phyloP scores from a whole-genome alignment of 2,329 filamentous ascomycete genomes.

The Aureobasidium lini region DNA sequence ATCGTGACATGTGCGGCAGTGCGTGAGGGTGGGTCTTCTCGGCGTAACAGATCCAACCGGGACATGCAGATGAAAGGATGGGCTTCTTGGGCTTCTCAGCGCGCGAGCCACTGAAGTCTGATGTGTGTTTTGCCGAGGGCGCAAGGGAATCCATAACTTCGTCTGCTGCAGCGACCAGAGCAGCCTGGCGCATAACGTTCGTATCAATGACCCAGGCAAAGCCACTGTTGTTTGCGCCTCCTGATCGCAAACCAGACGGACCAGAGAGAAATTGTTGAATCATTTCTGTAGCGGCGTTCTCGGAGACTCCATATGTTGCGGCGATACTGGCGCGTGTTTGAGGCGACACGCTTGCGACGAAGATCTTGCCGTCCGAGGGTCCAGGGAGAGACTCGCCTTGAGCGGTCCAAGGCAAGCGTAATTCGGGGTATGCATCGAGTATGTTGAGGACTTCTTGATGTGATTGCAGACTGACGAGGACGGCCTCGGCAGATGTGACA shows the following conservation, averaged over 20 bases:
- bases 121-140: slow-evolving; percentile 27
- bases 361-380: slow-evolving; percentile 57
- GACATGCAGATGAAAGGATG: slow-evolving; percentile 81
- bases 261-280: slow-evolving; percentile 72
- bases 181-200: slow-evolving; percentile 72
- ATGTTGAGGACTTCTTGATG: slow-evolving; percentile 83
- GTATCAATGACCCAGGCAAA: slow-evolving; percentile 92
- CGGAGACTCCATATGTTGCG: slow-evolving; percentile 68
- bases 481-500: slow-evolving; percentile 92
- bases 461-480: slow-evolving; percentile 91
- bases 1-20: slow-evolving; percentile 77
- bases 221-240: slow-evolving; percentile 64
- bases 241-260: slow-evolving; percentile 57
- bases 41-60: slow-evolving; percentile 97
- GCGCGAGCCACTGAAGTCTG: slow-evolving; percentile 14
- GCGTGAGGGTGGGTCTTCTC: slow-evolving; percentile 97
- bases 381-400: slow-evolving; percentile 14
- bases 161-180: slow-evolving; percentile 56
- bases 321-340: slow-evolving; percentile 86
- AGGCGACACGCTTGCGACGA: slow-evolving; percentile 87
- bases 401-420: slow-evolving; percentile 28
- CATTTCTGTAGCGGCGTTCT: slow-evolving; percentile 70
- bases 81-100: slow-evolving; percentile 49
- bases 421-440: slow-evolving; percentile 56
- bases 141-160: slow-evolving; percentile 35